Percentiles rank a stretch among this genome's conserved stretches.
Conservation (phyloP, 352 stramenopile species). For the Pythium utonaiense region DNA sequence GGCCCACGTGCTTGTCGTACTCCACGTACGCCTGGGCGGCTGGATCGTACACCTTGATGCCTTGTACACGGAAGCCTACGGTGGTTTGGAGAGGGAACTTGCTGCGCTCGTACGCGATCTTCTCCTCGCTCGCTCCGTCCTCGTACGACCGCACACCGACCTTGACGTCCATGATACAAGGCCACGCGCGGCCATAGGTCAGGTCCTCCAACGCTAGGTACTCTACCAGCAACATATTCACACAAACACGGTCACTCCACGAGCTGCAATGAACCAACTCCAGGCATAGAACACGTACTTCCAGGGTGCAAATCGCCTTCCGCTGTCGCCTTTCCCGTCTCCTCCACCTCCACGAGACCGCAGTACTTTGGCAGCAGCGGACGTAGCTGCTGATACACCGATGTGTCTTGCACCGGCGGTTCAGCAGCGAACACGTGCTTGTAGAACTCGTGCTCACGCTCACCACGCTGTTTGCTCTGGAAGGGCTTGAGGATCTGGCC, state of each 20-base stretch:
- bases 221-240: conserved; percentile 46
- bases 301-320: conserved; percentile 29
- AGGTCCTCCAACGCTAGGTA: conserved; percentile 91
- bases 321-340: conserved; percentile 6
- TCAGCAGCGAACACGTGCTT: conserved; percentile 47
- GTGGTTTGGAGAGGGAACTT: conserved; percentile 92
- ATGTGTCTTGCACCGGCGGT: conserved; percentile 9
- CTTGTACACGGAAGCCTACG: conserved; percentile 93
- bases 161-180: conserved; percentile 97
- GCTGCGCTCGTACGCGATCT: conserved; percentile 84
- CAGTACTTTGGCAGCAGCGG: conserved; percentile 60
- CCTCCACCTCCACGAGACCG: conserved; percentile 42
- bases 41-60: conserved; percentile 87
- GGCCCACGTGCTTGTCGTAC: conserved; percentile 88
- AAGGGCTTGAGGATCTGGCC: conserved; percentile 84
- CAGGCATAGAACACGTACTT: conserved; percentile 20
- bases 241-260: not conserved
- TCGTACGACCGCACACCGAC: conserved; percentile 95
- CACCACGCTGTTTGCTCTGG: conserved; percentile 71
- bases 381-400: conserved; percentile 29
- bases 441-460: conserved; percentile 80
- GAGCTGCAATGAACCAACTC: not conserved
- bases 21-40: conserved; percentile 54
- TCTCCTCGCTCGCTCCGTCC: conserved; percentile 79
- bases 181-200: conserved; percentile 70